Evolutionary conservation across 352 stramenopile species (phyloP).

Genomic region (Pythium insidiosum): DNA sequence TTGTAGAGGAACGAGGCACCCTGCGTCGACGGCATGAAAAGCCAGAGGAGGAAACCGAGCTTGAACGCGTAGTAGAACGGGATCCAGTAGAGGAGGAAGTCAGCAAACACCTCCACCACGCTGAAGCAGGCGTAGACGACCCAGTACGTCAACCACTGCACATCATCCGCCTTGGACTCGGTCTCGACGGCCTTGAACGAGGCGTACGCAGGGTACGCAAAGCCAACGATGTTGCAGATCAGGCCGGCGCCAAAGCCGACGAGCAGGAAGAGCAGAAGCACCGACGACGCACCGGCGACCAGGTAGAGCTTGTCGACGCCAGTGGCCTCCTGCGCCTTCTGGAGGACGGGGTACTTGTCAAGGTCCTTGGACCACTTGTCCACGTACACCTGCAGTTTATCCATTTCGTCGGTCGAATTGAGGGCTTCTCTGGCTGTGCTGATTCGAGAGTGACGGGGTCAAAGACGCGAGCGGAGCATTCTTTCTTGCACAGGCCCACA

Average conservation of each 20-base stretch:
- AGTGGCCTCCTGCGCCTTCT: conserved; percentile 72
- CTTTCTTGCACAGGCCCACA: too few species aligned
- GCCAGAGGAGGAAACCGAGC: conserved; percentile 95
- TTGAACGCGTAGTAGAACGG: conserved; percentile 99
- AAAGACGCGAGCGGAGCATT: too few species aligned
- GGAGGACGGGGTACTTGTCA: conserved; percentile 71
- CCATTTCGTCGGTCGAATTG: conserved; percentile 51
- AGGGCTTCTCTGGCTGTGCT: conserved; percentile 11
- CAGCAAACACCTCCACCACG: conserved; percentile 94
- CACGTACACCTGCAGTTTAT: conserved; percentile 77
- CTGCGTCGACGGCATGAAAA: conserved; percentile 95
- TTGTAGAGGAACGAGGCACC: conserved; percentile 95
- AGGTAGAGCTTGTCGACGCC: conserved; percentile 88
- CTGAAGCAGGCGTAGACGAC: conserved; percentile 97
- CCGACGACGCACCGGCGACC: conserved; percentile 39
- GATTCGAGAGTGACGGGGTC: conserved; percentile 19
- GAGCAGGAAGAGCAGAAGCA: conserved; percentile 74
- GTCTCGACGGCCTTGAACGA: conserved; percentile 86
- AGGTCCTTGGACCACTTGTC: conserved; percentile 85
- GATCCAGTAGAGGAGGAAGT: conserved; percentile 96
- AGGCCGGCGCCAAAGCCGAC: conserved; percentile 80
- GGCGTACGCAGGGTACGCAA: conserved; percentile 74
- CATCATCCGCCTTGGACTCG: conserved; percentile 69
- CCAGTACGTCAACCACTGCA: conserved; percentile 96
- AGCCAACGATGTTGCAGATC: conserved; percentile 80